These are phyloP conservation scores for Leccinellum albellum DNA, from an alignment of 768 basidiomycete species.

Conservation along the genomic window DNA sequence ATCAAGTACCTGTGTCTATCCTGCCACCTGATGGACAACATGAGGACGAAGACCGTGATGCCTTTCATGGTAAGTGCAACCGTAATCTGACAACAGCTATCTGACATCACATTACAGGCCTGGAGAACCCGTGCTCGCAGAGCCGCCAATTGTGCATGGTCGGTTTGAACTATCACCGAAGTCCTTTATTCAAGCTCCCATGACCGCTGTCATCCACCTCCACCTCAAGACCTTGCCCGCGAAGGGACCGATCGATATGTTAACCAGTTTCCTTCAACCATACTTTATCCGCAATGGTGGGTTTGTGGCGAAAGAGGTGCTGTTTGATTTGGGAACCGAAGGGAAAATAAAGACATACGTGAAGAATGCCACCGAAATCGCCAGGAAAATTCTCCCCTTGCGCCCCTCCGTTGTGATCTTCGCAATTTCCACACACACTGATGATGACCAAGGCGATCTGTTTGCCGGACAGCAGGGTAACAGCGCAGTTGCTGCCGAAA, in stretches of 20 bases:
- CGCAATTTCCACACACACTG: too few species aligned
- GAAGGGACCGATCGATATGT: neutral
- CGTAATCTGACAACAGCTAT: neutral
- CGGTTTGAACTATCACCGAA: neutral
- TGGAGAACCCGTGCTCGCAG: neutral
- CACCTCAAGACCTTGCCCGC: neutral
- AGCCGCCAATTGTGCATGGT: neutral
- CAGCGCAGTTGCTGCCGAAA: too few species aligned
- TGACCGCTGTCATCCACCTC: neutral
- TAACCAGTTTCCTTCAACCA: too few species aligned
- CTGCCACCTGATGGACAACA: neutral
- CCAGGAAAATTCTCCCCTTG: too few species aligned
- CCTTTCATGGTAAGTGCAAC: neutral
- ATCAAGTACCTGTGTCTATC: neutral
- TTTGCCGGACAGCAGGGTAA: too few species aligned
- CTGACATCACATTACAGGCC: neutral
- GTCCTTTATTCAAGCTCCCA: neutral
- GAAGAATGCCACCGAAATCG: too few species aligned
- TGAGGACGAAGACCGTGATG: neutral
- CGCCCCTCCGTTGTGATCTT: too few species aligned
- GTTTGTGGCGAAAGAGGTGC: too few species aligned
- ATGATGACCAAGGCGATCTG: too few species aligned
- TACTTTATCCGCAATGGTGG: too few species aligned
- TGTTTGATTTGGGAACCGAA: too few species aligned
- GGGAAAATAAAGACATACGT: too few species aligned